Evolutionary conservation across 2,329 filamentous ascomycete genomes (phyloP), one percentile per base, ranked within the genome.

Genomic region (Pseudocercospora cruenta): DNA sequence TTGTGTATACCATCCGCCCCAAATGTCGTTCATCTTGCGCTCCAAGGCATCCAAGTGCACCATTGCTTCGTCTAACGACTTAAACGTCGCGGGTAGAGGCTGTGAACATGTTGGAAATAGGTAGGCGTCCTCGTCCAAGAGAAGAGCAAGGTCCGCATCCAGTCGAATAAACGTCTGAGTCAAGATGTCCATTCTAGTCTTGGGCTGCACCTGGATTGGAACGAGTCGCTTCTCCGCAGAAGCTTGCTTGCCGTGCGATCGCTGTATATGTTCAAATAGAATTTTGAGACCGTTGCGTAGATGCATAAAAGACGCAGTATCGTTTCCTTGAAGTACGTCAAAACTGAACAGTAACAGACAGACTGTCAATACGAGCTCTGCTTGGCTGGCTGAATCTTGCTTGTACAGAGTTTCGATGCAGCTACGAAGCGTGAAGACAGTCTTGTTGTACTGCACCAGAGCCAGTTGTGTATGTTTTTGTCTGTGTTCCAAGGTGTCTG

Each of bases 341-440:
- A 69, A 66, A 39, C 59, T 66, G 54, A 69, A 69, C 19, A 69
- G 58, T 5, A 69, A 54, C 47, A 69, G 39, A 31, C 58, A 67
- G 22, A 62, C 51, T n/a, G 60, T 26, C 12, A 69, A 47, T 4
- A 66, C 63, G 10, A 62, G 57, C 22, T 64, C 67, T 9, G 51
- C 45, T 47, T 61, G 47, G 12, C 54, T 36, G 14, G 51, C 26
- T 7, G 19, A 21, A 28, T 39, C 21, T 14, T 33, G 24, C 31
- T 51, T 54, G 8, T 33, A 24, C 28, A 51, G 33, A 5, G 28
- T 21, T 14, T 65, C 36, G 51, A 65, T 65, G 39, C 60, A 65
- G 39, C 36, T 36, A 19, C 58, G 63, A 28, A 65, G 49, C 8
- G 49, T 22, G 36, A 49, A 16, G 26, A 65, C 28, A 6, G 63